Evolutionary conservation across 202 grass and related monocot species (phyloP).

Genomic region (Setaria viridis): DNA sequence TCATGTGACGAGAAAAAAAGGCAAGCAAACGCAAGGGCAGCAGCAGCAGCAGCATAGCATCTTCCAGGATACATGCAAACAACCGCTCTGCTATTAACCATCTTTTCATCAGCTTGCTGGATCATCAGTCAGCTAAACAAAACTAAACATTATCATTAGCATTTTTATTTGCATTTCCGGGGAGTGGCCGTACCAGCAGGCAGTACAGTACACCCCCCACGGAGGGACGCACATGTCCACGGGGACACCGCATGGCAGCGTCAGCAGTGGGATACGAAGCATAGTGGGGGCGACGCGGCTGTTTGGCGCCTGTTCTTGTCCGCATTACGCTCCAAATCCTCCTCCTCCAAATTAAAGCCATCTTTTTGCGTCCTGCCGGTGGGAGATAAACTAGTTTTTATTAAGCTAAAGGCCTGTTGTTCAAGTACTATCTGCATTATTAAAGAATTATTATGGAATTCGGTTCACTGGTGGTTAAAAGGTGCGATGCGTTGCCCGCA

Average conservation of each 20-base stretch:
- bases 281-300: conserved; percentile 41
- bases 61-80: conserved; percentile 61
- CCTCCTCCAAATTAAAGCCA: conserved; percentile 7
- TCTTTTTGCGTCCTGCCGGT: conserved; percentile 9
- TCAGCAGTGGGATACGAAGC: conserved; percentile 50
- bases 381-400: neutral
- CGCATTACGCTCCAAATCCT: conserved; percentile 54
- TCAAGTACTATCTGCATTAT: neutral
- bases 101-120: neutral
- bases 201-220: neutral
- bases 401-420: neutral
- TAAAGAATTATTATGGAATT: neutral
- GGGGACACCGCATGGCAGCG: too few species aligned
- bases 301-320: conserved; percentile 61
- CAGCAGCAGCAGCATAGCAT: neutral
- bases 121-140: conserved; percentile 19
- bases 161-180: conserved; percentile 13
- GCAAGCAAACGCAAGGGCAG: neutral
- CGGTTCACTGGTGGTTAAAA: neutral
- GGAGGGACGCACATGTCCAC: conserved; percentile 43
- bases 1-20: neutral
- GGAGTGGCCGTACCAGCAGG: conserved; percentile 18
- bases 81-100: conserved; percentile 5
- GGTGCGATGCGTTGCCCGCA: neutral
- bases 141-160: neutral